These are phyloP conservation scores for Aspergillus novoparasiticus DNA, from an alignment of 2,329 filamentous ascomycete genomes.

Conservation along the genomic window DNA sequence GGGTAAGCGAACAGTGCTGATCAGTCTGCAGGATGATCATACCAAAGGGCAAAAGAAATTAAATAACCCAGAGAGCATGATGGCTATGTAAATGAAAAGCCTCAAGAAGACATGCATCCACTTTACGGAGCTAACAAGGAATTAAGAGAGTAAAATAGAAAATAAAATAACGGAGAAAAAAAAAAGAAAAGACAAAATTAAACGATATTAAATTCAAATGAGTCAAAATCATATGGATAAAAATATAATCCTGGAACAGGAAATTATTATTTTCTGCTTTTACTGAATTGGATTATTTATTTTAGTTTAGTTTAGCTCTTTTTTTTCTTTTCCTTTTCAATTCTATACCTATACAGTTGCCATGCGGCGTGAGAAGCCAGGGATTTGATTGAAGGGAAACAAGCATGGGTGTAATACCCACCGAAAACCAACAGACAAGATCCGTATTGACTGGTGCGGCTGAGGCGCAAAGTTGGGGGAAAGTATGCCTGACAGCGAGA, in stretches of 20 bases:
- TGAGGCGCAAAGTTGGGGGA: slow-evolving; percentile 11
- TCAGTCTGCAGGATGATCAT: slow-evolving; percentile 13
- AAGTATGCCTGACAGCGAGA: slow-evolving; percentile 7
- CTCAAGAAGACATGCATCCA: slow-evolving; percentile 1
- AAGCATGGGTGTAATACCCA: background rate
- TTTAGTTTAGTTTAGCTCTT: background rate
- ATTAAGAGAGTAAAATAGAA: background rate
- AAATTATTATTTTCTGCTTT: background rate
- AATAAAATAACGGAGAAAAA: background rate
- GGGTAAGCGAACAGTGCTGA: slow-evolving; percentile 11
- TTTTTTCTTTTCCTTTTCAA: background rate
- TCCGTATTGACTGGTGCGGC: slow-evolving; percentile 10
- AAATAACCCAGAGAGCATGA: background rate
- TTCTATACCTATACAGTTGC: background rate
- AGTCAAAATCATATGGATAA: background rate
- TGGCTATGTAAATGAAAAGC: slow-evolving; percentile 7
- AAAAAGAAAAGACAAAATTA: background rate
- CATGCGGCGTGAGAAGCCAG: background rate
- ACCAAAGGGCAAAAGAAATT: background rate
- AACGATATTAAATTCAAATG: slow-evolving; percentile 1
- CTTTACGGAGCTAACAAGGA: background rate
- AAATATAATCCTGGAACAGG: background rate
- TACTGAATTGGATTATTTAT: background rate
- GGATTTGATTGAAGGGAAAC: background rate
- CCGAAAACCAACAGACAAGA: slow-evolving; percentile 6